Evolutionary conservation across 108 stramenopile species (phyloP).

Genomic region (Conticribra weissflogii): DNA sequence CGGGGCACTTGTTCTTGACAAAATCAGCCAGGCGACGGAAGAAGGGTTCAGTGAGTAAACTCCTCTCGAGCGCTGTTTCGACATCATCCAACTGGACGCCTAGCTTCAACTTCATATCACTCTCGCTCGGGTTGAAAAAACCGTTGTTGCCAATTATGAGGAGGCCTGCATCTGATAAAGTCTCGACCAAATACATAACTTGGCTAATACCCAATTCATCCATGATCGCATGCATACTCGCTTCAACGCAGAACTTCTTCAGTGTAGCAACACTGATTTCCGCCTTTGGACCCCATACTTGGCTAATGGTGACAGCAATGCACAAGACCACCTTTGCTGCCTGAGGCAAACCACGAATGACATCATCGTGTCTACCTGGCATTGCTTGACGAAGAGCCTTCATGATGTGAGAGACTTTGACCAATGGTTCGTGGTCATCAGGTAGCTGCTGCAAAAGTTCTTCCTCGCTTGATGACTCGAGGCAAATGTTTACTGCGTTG

Average conservation of each 20-base stretch:
- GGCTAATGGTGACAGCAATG: conserved; percentile 39
- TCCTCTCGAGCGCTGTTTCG: conserved; percentile 58
- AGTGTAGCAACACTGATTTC: conserved; percentile 38
- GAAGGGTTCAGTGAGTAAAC: conserved; percentile 44
- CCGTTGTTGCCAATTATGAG: conserved; percentile 17
- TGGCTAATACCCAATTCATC: conserved; percentile 34
- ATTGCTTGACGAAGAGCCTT: conserved; percentile 45
- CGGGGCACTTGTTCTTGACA: conserved; percentile 33
- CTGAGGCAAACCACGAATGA: conserved; percentile 55
- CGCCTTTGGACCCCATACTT: conserved; percentile 33
- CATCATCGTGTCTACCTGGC: conserved; percentile 37
- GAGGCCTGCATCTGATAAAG: conserved; percentile 56
- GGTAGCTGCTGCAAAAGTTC: conserved; percentile 6
- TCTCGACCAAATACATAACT: conserved; percentile 40
- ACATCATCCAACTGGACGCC: conserved; percentile 75
- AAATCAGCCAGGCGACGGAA: conserved; percentile 47
- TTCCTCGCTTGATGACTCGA: conserved; percentile 10
- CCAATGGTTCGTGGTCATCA: conserved; percentile 43
- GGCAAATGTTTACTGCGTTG: conserved; percentile 40
- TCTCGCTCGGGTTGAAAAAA: conserved; percentile 23
- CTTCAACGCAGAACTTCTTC: conserved; percentile 36
- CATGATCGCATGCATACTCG: conserved; percentile 19
- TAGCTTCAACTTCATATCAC: conserved; percentile 35
- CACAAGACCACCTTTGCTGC: conserved; percentile 64
- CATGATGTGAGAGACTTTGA: conserved; percentile 69